Percentiles rank a stretch among this genome's conserved stretches.
Conservation (phyloP, 257 asterid genomes). For the Pogostemon cablin region DNA sequence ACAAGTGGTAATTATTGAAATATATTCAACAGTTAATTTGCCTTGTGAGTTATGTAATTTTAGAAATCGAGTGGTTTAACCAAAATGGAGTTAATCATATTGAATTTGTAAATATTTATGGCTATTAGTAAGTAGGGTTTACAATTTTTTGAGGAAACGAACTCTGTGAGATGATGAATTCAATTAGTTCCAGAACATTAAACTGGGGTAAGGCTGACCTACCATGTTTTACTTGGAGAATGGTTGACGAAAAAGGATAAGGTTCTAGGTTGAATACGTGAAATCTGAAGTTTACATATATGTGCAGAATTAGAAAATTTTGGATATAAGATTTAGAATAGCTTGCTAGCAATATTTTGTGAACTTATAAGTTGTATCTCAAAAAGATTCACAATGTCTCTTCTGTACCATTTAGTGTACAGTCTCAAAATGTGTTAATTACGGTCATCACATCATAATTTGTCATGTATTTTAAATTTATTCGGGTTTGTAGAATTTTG, state of each 20-base stretch:
- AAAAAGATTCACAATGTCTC: not conserved
- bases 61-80: conserved; percentile 13
- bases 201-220: conserved; percentile 2
- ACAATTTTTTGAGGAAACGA: conserved; percentile 8
- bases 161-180: conserved; percentile 21
- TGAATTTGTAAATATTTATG: conserved; percentile 13
- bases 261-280: not conserved
- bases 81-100: not conserved
- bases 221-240: conserved; percentile 8
- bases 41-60: conserved; percentile 18
- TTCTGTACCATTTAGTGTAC: conserved; percentile 12
- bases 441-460: conserved; percentile 13
- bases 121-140: conserved; percentile 17
- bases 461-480: conserved; percentile 14
- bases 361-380: conserved; percentile 18
- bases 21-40: conserved; percentile 3
- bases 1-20: conserved; percentile 46
- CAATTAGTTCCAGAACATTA: conserved; percentile 14
- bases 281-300: not conserved
- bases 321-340: conserved; percentile 11
- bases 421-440: conserved; percentile 2
- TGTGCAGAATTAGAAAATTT: conserved; percentile 1
- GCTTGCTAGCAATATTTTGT: conserved; percentile 9
- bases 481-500: conserved; percentile 3
- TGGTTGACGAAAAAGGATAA: not conserved